Percentiles rank a stretch among this genome's conserved stretches.
These are phyloP conservation scores for Cucurbitaria berberidis DNA, from an alignment of 2,329 filamentous ascomycete species.

Conservation along the genomic window DNA sequence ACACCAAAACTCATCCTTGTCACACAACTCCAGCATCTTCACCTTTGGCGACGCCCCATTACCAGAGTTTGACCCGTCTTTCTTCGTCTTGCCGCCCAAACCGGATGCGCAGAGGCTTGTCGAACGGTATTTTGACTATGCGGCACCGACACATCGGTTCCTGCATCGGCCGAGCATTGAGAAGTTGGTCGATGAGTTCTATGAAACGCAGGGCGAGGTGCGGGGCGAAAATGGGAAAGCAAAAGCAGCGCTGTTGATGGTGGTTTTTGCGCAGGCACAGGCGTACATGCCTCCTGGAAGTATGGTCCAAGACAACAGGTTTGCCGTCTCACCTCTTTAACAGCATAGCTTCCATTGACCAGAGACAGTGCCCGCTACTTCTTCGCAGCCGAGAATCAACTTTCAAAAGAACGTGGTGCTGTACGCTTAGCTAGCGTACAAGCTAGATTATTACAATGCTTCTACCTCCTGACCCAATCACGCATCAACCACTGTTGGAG, in stretches of 20 bases:
- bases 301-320: constrained; percentile 36
- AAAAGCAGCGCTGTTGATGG: constrained; percentile 56
- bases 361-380: constrained; percentile 50
- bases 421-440: constrained; percentile 64
- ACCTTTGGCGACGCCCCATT: constrained; percentile 59
- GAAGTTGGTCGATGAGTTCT: constrained; percentile 54
- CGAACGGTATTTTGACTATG: constrained; percentile 65
- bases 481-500: constrained; percentile 68
- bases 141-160: constrained; percentile 65
- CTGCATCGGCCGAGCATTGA: constrained; percentile 62
- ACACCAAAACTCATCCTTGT: constrained; percentile 47
- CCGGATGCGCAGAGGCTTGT: constrained; percentile 54
- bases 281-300: constrained; percentile 49
- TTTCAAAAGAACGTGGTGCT: constrained; percentile 59
- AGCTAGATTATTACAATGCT: constrained; percentile 62
- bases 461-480: constrained; percentile 65
- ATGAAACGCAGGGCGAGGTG: constrained; percentile 53
- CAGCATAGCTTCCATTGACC: not conserved
- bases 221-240: constrained; percentile 50
- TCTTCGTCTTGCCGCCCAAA: constrained; percentile 54
- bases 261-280: constrained; percentile 61
- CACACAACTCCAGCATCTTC: constrained; percentile 55
- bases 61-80: constrained; percentile 53
- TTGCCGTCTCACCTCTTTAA: not conserved
- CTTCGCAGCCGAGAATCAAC: constrained; percentile 51